Evolutionary conservation across 106 monocot genomes (phyloP).

Genomic region (Dendrobium nobile): DNA sequence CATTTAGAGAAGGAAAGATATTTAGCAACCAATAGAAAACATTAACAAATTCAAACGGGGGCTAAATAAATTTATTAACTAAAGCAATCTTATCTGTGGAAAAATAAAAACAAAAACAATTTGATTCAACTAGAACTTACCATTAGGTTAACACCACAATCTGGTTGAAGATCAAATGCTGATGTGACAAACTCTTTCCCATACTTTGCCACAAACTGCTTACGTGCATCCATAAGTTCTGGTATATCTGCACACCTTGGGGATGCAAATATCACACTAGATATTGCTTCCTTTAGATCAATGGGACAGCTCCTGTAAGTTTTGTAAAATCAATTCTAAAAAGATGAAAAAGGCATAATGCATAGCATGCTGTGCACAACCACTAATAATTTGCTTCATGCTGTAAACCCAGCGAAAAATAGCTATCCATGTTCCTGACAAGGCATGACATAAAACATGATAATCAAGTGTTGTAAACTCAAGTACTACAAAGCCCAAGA

Average conservation of each 20-base stretch:
- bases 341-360: neutral
- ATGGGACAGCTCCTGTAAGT: conserved; percentile 71
- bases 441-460: neutral
- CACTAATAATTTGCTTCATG: neutral
- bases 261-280: conserved; percentile 83
- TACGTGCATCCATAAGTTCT: conserved; percentile 69
- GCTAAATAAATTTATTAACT: neutral
- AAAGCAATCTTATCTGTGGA: neutral
- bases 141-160: conserved; percentile 68
- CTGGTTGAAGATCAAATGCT: conserved; percentile 77
- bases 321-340: neutral
- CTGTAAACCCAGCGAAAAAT: neutral
- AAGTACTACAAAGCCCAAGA: too few species aligned
- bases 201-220: conserved; percentile 72
- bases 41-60: neutral
- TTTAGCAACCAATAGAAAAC: neutral
- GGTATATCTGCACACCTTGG: conserved; percentile 84
- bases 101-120: neutral
- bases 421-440: neutral
- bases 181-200: conserved; percentile 84
- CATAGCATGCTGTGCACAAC: neutral
- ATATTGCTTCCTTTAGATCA: conserved; percentile 86
- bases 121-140: conserved; percentile 24
- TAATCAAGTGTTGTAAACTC: too few species aligned
- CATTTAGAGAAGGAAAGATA: conserved; percentile 6